Percentiles rank a stretch among this genome's conserved stretches.
phyloP scores from a whole-genome alignment of 2,329 filamentous ascomycete species.

The Microsporum audouinii region DNA sequence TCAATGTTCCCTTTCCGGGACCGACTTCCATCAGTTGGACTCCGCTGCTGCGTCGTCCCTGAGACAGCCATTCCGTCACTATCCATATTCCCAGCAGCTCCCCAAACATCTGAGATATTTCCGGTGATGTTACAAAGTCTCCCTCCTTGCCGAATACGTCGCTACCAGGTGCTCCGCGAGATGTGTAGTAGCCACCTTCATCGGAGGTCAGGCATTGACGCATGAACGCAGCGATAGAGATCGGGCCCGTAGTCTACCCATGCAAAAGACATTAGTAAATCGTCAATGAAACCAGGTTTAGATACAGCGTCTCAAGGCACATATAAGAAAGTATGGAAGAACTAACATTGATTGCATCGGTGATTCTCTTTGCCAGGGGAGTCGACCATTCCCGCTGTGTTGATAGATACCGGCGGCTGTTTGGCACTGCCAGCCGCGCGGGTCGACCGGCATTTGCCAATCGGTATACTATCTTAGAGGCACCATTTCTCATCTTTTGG shows the following conservation, averaged over 20 bases:
- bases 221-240: conserved; percentile 92
- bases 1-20: conserved; percentile 84
- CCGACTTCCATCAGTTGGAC: conserved; percentile 90
- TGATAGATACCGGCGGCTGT: conserved; percentile 26
- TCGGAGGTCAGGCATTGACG: conserved; percentile 93
- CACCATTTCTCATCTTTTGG: conserved; percentile 17
- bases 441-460: conserved; percentile 13
- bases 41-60: conserved; percentile 60
- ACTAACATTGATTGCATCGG: conserved; percentile 70
- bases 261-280: conserved; percentile 6
- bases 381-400: conserved; percentile 68
- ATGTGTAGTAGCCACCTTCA: conserved; percentile 86
- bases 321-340: not conserved
- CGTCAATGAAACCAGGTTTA: not conserved
- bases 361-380: conserved; percentile 74
- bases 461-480: conserved; percentile 12
- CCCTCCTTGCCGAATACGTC: conserved; percentile 90
- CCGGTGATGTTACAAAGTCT: conserved; percentile 93
- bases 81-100: conserved; percentile 92
- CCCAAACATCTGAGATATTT: conserved; percentile 95
- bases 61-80: conserved; percentile 90
- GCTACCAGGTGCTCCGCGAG: conserved; percentile 47
- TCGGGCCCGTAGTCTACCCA: conserved; percentile 65
- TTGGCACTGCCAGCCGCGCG: conserved; percentile 12
- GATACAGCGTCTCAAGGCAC: not conserved